Conservation (phyloP, 352 stramenopile species). For the Elongisporangium anandrum region DNA sequence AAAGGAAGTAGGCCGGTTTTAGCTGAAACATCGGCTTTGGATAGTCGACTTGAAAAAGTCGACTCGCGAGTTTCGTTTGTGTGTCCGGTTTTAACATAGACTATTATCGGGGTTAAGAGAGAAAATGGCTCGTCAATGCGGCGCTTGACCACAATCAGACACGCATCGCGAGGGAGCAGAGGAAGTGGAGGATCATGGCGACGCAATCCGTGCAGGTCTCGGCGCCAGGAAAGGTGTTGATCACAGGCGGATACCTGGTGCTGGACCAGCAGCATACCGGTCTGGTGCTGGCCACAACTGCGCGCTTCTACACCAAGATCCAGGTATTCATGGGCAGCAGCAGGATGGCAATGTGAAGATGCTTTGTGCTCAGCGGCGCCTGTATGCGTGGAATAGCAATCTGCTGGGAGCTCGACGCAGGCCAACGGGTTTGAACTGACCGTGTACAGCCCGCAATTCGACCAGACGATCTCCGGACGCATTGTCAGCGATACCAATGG, state of each 20-base stretch:
- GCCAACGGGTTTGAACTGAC: slow-evolving; percentile 19
- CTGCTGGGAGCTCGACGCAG: background rate
- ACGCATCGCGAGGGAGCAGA: background rate
- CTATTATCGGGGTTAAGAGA: background rate
- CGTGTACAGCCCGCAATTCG: slow-evolving; percentile 91
- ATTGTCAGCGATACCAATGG: slow-evolving; percentile 15
- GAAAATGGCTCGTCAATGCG: background rate
- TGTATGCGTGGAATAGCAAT: background rate
- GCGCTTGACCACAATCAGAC: background rate
- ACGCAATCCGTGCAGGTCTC: slow-evolving; percentile 62
- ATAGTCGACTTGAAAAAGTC: too few relatives aligned
- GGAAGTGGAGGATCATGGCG: background rate
- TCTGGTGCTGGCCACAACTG: slow-evolving; percentile 89
- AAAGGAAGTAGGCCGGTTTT: too few relatives aligned
- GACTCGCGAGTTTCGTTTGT: too few relatives aligned
- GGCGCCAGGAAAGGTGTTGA: slow-evolving; percentile 95
- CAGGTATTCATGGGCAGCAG: background rate
- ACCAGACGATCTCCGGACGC: slow-evolving; percentile 39
- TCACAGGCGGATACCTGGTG: slow-evolving; percentile 95
- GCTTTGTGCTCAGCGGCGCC: background rate
- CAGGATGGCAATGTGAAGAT: background rate
- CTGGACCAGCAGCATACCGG: slow-evolving; percentile 89
- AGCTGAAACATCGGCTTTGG: too few relatives aligned
- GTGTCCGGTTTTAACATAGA: background rate
- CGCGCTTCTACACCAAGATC: slow-evolving; percentile 92